These are phyloP conservation scores for Celoporthe dispersa DNA, from an alignment of 2,329 filamentous ascomycete genomes.

Conservation along the genomic window DNA sequence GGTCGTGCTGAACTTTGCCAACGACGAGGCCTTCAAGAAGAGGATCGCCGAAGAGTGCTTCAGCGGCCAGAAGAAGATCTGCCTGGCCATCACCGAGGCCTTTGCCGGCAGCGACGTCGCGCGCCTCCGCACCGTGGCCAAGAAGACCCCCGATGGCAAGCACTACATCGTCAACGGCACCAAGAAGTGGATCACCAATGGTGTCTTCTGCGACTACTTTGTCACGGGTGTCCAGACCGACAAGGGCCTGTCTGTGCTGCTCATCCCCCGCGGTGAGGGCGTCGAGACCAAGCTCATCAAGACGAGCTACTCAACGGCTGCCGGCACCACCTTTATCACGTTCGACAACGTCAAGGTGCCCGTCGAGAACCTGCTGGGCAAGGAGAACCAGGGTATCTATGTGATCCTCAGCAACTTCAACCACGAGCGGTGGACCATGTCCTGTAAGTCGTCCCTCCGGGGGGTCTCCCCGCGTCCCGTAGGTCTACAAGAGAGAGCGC, in stretches of 20 bases:
- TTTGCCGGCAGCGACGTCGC: conserved; percentile 86
- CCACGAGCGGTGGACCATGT: conserved; percentile 82
- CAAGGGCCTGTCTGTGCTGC: conserved; percentile 77
- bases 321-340: conserved; percentile 78
- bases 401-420: conserved; percentile 89
- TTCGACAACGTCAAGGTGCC: conserved; percentile 89
- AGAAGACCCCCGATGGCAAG: conserved; percentile 75
- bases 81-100: conserved; percentile 84
- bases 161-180: conserved; percentile 73
- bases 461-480: no score
- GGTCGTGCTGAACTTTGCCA: conserved; percentile 77
- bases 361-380: conserved; percentile 74
- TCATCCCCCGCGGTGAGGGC: conserved; percentile 75
- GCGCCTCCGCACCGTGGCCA: conserved; percentile 76
- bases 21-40: conserved; percentile 67
- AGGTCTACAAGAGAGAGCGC: background rate
- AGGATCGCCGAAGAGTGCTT: conserved; percentile 74
- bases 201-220: conserved; percentile 81
- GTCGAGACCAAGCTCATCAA: conserved; percentile 80
- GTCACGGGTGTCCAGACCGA: conserved; percentile 79
- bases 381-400: conserved; percentile 84
- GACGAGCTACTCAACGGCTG: conserved; percentile 78
- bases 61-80: conserved; percentile 84
- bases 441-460: conserved; percentile 58
- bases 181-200: conserved; percentile 89